Evolutionary conservation across 2,329 filamentous ascomycete species (phyloP), one percentile per base, ranked within the genome.

Genomic region (Pseudocercospora vitis): DNA sequence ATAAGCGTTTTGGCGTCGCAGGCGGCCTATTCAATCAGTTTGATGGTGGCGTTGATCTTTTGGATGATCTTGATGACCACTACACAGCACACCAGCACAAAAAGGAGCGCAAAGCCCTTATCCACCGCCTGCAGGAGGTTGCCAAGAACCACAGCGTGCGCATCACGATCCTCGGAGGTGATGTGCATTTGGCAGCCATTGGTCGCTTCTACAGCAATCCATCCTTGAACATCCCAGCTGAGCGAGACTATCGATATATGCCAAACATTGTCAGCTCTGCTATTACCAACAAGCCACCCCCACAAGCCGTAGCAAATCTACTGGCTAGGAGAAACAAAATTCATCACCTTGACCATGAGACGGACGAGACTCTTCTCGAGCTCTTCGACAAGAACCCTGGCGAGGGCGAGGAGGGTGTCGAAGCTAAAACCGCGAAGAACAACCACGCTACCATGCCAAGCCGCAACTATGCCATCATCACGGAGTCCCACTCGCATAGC

Each of bases 31-130:
- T 97, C 78, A 97, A 97, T 72, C 82, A 90, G 52, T 96, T 97
- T 63, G 92, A 96, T 64, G 92, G 92, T 32, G 76, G 80, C 46
- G 80, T 85, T 24, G 83, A 86, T 74, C 69, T 86, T 32, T 71
- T 86, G 5, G 83, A 86, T 57, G 83, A 86, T 59, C 67, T 86
- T 37, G 83, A 86, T 62, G 83, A 86, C 63, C 83, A 86, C 64
- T 96, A 96, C 76, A 96, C 92, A 1, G 89, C 91, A 4, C 84
- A 84, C 58, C 90, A 91, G 47, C 92, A 97, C 78, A 97, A 96
- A 73, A 81, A 83, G 55, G 92, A 97, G 77, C 88, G 92, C 39
- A 85, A 85, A 52, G 78, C 83, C 32, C 78, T 97, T 37, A 70
- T 91, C 74, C 63, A 87, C 72, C 68, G 82, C 70, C 66, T 88